Evolutionary conservation across 2,329 filamentous ascomycete species (phyloP), one percentile per base, ranked within the genome.

Genomic region (Alternaria metachromatica): DNA sequence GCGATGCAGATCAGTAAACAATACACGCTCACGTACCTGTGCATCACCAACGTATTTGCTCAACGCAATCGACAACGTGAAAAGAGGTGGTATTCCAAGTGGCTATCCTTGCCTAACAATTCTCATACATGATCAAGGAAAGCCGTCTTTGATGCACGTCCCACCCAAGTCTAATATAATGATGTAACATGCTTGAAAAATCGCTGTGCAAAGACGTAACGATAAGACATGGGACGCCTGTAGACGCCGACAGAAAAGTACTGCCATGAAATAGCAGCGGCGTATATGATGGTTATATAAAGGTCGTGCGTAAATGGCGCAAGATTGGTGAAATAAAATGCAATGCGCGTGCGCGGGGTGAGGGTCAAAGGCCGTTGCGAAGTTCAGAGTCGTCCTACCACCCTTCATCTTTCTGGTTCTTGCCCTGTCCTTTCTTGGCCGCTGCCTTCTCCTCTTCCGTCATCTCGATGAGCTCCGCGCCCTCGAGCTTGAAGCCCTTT

Each of bases 361-460:
- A 30, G 20, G 26, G 26, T 20, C 30, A 45, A 30, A 44, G 21
- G 15, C 30, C 23, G 25, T 53, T 25, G 43, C 12, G 41, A n/a
- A 37, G 7, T 30, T 59, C 25, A 15, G 20, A 18, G 30, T 44
- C 18, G 46, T 30, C 50, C 69, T 70, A 78, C 50, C 69, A 79
- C 5, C 77, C 75, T 64, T 79, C 76, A 43, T 78, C 74, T 57
- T 79, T 79, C 37, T 79, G 76, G 48, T 78, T 78, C 64, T 78
- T 76, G 23, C 59, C 64, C 6, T 67, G 50, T 10, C 61, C 62
- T 9, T 72, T 69, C 63, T 70, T 69, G 8, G 70, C 51, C 9
- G 55, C 63, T 21, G 68, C 71, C 58, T 77, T 77, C 63, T 79
- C 77, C 25, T 74, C 74, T 21, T 70, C 66, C 3, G 72, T 77